Conservation (phyloP, 1,139 yeast species). For the Blastobotrys proliferans region DNA sequence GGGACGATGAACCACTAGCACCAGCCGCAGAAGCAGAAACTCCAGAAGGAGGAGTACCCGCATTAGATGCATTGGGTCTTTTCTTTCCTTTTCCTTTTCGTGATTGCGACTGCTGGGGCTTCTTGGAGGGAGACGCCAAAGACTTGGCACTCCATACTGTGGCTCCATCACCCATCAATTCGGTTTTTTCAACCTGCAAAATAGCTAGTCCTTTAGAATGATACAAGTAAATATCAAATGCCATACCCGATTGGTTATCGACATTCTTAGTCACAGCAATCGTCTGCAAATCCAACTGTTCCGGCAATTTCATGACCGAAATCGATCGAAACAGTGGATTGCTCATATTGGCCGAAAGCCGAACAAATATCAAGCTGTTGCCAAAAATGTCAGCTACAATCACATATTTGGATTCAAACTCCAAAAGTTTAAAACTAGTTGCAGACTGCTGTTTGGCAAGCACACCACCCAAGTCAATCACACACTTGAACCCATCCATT, state of each 20-base stretch:
- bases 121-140: no score
- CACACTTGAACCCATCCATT: conserved; percentile 2
- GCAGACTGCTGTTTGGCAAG: conserved; percentile 4
- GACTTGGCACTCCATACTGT: conserved; percentile 8
- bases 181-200: conserved; percentile 10
- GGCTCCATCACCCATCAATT: conserved; percentile 9
- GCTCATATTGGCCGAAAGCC: background rate
- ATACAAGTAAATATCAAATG: conserved; percentile 23
- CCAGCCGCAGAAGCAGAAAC: background rate
- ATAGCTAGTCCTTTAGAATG: conserved; percentile 25
- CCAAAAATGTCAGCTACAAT: conserved; percentile 15
- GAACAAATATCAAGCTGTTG: conserved; percentile 13
- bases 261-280: conserved; percentile 19
- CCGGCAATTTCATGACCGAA: conserved; percentile 10
- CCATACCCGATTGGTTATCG: conserved; percentile 16
- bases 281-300: conserved; percentile 17
- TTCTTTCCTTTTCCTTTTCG: no score
- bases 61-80: no score
- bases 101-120: no score
- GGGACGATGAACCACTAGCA: background rate
- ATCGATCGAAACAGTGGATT: conserved; percentile 6
- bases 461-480: conserved; percentile 7
- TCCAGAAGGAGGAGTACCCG: background rate
- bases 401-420: conserved; percentile 12
- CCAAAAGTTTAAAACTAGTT: conserved; percentile 6